A percentile compares a stretch with the other conserved stretches of the same genome.
Evolutionary conservation across 768 basidiomycete genomes (phyloP).

Genomic region (Agrocybe chaxingu): DNA sequence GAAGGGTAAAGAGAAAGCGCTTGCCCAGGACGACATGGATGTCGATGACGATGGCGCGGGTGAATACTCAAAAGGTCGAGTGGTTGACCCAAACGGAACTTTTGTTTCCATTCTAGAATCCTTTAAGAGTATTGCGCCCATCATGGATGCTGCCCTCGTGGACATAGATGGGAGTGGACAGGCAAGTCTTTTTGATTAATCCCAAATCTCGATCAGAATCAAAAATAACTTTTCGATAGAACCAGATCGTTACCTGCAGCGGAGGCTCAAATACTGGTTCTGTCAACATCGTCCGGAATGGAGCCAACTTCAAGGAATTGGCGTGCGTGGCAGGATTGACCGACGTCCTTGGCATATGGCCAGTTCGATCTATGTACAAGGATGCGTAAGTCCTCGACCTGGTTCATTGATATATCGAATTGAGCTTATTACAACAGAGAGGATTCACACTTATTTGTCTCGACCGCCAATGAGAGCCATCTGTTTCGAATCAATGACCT

Average conservation of each 20-base stretch:
- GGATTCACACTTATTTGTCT: slow-evolving; percentile 57
- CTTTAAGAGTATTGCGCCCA: slow-evolving; percentile 79
- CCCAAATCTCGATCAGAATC: not conserved
- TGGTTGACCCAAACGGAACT: slow-evolving; percentile 52
- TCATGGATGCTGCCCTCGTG: slow-evolving; percentile 74
- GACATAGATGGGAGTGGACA: slow-evolving; percentile 72
- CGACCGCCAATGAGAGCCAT: slow-evolving; percentile 53
- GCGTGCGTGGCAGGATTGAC: slow-evolving; percentile 56
- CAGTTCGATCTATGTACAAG: slow-evolving; percentile 44
- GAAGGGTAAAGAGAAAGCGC: slow-evolving; percentile 38
- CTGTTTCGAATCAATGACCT: slow-evolving; percentile 46
- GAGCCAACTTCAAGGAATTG: slow-evolving; percentile 73
- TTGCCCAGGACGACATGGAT: slow-evolving; percentile 31
- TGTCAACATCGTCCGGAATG: slow-evolving; percentile 73
- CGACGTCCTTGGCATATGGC: slow-evolving; percentile 60
- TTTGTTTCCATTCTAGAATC: slow-evolving; percentile 60
- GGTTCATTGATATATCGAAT: not conserved
- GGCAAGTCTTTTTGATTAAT: slow-evolving; percentile 33
- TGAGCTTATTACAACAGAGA: slow-evolving; percentile 28
- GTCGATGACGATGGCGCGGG: slow-evolving; percentile 25
- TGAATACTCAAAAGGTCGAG: slow-evolving; percentile 34
- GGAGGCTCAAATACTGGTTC: slow-evolving; percentile 77
- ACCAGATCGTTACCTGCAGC: slow-evolving; percentile 83
- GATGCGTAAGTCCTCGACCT: slow-evolving; percentile 40
- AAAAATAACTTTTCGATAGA: slow-evolving; percentile 33